phyloP scores from a whole-genome alignment of 192 early-diverging fungal species.

The Coemansia sp. region DNA sequence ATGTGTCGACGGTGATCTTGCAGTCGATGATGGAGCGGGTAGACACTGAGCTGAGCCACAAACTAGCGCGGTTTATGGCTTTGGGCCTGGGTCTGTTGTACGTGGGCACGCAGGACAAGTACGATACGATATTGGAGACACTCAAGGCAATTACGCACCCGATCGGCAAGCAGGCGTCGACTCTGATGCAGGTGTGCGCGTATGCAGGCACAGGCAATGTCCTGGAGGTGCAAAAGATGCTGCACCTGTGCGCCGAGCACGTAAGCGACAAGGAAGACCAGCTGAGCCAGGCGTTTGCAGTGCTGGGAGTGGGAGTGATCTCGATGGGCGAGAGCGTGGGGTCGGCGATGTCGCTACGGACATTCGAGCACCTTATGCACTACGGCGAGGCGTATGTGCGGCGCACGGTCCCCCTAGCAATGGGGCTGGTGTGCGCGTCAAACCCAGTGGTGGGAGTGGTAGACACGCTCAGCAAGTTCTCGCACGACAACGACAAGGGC shows the following conservation, averaged over 20 bases:
- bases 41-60: slow-evolving; percentile 84
- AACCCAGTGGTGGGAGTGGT: slow-evolving; percentile 92
- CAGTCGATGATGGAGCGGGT: slow-evolving; percentile 95
- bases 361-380: slow-evolving; percentile 98
- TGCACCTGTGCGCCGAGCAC: slow-evolving; percentile 95
- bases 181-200: slow-evolving; percentile 87
- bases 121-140: slow-evolving; percentile 91
- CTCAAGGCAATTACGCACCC: slow-evolving; percentile 95
- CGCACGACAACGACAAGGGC: slow-evolving; percentile 96
- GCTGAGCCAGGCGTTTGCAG: slow-evolving; percentile 91
- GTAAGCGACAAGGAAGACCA: slow-evolving; percentile 87
- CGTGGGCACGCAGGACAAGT: slow-evolving; percentile 88
- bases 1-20: slow-evolving; percentile 88
- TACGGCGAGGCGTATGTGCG: slow-evolving; percentile 97
- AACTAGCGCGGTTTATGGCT: slow-evolving; percentile 90
- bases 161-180: slow-evolving; percentile 83
- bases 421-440: slow-evolving; percentile 93
- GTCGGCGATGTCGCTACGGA: slow-evolving; percentile 91
- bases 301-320: slow-evolving; percentile 93
- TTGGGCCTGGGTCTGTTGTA: slow-evolving; percentile 90
- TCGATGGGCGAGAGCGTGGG: slow-evolving; percentile 98
- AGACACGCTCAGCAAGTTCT: slow-evolving; percentile 97
- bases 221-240: slow-evolving; percentile 94
- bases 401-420: slow-evolving; percentile 90
- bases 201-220: slow-evolving; percentile 97